Conservation (phyloP, 257 asterid species). For the Solanum bulbocastanum region DNA sequence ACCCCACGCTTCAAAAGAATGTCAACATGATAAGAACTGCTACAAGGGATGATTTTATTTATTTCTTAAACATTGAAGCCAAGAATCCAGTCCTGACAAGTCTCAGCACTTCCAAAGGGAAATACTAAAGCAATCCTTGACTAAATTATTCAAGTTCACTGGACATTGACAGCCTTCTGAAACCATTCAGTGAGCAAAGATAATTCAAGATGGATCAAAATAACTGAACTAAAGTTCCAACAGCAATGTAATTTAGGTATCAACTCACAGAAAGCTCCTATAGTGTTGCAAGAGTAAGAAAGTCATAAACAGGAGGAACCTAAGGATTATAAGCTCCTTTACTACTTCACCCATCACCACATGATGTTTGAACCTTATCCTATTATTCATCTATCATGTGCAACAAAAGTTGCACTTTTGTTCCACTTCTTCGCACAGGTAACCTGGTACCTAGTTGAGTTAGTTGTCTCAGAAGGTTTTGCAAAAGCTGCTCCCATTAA, state of each 20-base stretch:
- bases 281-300: not conserved
- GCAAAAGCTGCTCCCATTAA: not conserved
- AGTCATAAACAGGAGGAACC: not conserved
- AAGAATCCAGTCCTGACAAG: not conserved
- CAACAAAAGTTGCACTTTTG: not conserved
- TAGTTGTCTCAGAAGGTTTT: not conserved
- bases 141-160: not conserved
- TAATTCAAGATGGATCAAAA: not conserved
- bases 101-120: not conserved
- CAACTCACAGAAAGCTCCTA: not conserved
- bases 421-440: not conserved
- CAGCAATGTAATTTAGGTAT: not conserved
- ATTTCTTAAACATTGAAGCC: not conserved
- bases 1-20: not conserved
- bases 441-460: not conserved
- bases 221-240: not conserved
- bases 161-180: not conserved
- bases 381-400: not conserved
- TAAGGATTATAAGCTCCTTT: not conserved
- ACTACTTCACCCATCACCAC: not conserved
- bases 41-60: not conserved
- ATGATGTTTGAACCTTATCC: not conserved
- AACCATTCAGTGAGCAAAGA: not conserved
- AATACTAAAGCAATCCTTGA: not conserved
- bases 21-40: not conserved